These are phyloP conservation scores for Chrysoporthe cubensis DNA, from an alignment of 2,329 filamentous ascomycete species.

Conservation along the genomic window DNA sequence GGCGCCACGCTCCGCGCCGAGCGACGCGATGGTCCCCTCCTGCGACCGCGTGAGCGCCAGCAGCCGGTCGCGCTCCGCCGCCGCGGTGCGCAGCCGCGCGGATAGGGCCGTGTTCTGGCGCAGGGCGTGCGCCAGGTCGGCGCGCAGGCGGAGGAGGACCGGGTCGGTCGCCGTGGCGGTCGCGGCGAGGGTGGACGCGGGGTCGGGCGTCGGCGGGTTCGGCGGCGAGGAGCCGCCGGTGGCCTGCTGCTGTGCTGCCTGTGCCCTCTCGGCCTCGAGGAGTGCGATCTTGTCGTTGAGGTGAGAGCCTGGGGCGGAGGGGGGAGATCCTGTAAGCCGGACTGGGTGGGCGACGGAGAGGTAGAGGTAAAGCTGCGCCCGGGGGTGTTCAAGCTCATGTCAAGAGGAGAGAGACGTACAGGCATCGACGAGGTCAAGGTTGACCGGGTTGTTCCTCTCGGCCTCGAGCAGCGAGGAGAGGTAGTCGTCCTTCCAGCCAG, in stretches of 20 bases:
- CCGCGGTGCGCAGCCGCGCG: slow-evolving; percentile 63
- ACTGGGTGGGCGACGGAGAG: neutral
- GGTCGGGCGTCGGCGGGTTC: slow-evolving; percentile 33
- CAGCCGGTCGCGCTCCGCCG: slow-evolving; percentile 64
- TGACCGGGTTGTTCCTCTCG: slow-evolving; percentile 65
- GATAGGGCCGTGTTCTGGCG: slow-evolving; percentile 73
- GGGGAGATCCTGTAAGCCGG: slow-evolving; percentile 22
- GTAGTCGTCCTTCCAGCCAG: slow-evolving; percentile 83
- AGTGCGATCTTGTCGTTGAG: slow-evolving; percentile 69
- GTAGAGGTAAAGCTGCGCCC: no score
- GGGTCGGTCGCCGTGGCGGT: slow-evolving; percentile 28
- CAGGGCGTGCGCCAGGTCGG: slow-evolving; percentile 77
- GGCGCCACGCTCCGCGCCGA: slow-evolving; percentile 65
- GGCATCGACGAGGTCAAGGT: slow-evolving; percentile 72
- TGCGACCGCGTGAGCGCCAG: slow-evolving; percentile 64
- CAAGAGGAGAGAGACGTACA: slow-evolving; percentile 57
- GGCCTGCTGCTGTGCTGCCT: slow-evolving; percentile 19
- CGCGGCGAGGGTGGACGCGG: slow-evolving; percentile 34
- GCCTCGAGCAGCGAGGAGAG: slow-evolving; percentile 74
- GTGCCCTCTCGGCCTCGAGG: slow-evolving; percentile 61
- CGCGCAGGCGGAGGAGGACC: slow-evolving; percentile 54
- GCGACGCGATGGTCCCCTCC: slow-evolving; percentile 59
- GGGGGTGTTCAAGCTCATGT: no score
- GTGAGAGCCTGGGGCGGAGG: slow-evolving; percentile 56
- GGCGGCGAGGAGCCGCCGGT: neutral